phyloP scores from a whole-genome alignment of 2,329 filamentous ascomycete species.

The Coleophoma eucalyptorum region DNA sequence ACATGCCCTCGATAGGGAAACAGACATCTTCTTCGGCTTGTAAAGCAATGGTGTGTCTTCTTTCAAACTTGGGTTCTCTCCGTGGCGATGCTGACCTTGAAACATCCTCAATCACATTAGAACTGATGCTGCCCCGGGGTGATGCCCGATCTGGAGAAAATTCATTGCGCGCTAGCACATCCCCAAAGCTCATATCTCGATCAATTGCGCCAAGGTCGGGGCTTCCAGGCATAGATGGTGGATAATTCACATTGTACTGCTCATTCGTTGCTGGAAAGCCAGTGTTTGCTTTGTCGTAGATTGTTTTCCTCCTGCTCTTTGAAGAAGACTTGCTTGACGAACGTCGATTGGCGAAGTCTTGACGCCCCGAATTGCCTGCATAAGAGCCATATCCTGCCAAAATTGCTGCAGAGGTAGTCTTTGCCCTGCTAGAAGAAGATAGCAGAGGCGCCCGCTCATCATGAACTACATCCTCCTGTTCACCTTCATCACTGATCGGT shows the following conservation, averaged over 20 bases:
- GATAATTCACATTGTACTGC: conserved; percentile 63
- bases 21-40: conserved; percentile 85
- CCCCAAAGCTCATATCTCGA: conserved; percentile 57
- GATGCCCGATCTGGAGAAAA: conserved; percentile 32
- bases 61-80: conserved; percentile 20
- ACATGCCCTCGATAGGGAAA: conserved; percentile 77
- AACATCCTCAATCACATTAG: conserved; percentile 25
- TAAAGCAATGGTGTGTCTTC: conserved; percentile 55
- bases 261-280: conserved; percentile 30
- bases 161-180: conserved; percentile 68
- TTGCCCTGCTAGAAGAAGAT: conserved; percentile 34
- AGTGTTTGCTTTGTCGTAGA: conserved; percentile 22
- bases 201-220: conserved; percentile 47
- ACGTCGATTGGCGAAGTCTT: conserved; percentile 37
- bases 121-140: conserved; percentile 12
- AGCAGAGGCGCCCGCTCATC: conserved; percentile 55
- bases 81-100: conserved; percentile 20
- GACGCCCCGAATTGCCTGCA: conserved; percentile 31
- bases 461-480: conserved; percentile 45
- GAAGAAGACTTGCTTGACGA: conserved; percentile 37
- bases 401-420: conserved; percentile 15
- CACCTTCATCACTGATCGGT: conserved; percentile 35
- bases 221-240: conserved; percentile 63
- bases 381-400: conserved; percentile 13
- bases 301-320: conserved; percentile 31